These are phyloP conservation scores for Phascolomyces articulosus DNA, from an alignment of 371 early-diverging fungal genomes.

Conservation along the genomic window DNA sequence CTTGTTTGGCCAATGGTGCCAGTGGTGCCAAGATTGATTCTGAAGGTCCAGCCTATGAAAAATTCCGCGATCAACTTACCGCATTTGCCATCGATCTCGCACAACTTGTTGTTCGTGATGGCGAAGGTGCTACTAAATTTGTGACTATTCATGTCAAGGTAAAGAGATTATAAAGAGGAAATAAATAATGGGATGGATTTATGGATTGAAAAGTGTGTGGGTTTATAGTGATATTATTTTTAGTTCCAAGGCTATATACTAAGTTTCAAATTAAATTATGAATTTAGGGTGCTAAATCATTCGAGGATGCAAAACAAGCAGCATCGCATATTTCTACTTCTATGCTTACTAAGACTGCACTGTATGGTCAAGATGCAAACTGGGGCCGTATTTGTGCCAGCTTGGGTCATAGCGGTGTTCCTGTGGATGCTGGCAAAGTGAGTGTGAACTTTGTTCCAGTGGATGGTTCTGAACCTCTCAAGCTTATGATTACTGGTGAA, in stretches of 20 bases:
- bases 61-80: conserved; percentile 76
- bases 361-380: conserved; percentile 96
- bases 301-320: conserved; percentile 80
- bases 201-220: too few species aligned
- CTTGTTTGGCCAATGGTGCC: conserved; percentile 88
- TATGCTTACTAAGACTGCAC: conserved; percentile 92
- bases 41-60: conserved; percentile 56
- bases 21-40: conserved; percentile 52
- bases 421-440: conserved; percentile 71
- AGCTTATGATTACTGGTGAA: conserved; percentile 81
- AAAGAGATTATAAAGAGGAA: conserved; percentile 17
- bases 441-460: conserved; percentile 76
- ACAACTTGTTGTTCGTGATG: conserved; percentile 89
- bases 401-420: conserved; percentile 63
- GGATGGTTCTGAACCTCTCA: conserved; percentile 62
- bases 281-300: conserved; percentile 68
- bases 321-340: conserved; percentile 90
- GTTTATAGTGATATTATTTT: neutral
- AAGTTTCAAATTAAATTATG: neutral
- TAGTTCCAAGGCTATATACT: neutral
- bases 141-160: conserved; percentile 88
- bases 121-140: conserved; percentile 97
- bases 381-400: conserved; percentile 86
- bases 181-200: too few species aligned
- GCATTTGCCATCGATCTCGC: conserved; percentile 84